Percentiles rank a stretch among this genome's conserved stretches.
Evolutionary conservation across 495 filamentous ascomycete genomes (phyloP).

Genomic region (Xylaria venustula): DNA sequence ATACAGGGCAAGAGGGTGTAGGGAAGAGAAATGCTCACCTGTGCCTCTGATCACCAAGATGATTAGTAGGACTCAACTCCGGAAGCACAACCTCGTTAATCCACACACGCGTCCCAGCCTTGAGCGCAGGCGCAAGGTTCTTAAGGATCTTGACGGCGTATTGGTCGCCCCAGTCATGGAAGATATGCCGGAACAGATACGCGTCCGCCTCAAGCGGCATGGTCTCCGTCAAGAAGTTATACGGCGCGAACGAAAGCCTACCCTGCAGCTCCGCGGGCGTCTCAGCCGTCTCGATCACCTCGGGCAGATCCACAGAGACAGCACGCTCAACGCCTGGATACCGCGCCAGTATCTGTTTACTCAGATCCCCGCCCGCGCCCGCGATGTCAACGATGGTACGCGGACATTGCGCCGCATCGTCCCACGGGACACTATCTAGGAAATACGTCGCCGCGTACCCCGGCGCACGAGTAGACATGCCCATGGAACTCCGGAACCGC

Average conservation of each 20-base stretch:
- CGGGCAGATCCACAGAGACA: conserved; percentile 17
- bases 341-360: conserved; percentile 21
- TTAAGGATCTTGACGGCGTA: conserved; percentile 50
- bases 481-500: conserved; percentile 46
- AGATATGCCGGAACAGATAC: conserved; percentile 53
- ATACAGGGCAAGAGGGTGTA: not conserved
- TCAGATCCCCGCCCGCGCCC: conserved; percentile 29
- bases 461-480: conserved; percentile 28
- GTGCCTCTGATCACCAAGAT: conserved; percentile 16
- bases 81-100: conserved; percentile 49
- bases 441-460: conserved; percentile 36
- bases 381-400: conserved; percentile 45
- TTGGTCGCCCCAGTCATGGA: conserved; percentile 57
- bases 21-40: conserved; percentile 8
- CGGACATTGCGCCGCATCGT: conserved; percentile 22
- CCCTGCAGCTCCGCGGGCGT: conserved; percentile 32
- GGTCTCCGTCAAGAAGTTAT: conserved; percentile 54
- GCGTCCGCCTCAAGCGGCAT: conserved; percentile 45
- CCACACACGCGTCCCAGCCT: conserved; percentile 44
- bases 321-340: conserved; percentile 26
- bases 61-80: conserved; percentile 20
- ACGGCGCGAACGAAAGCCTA: conserved; percentile 39
- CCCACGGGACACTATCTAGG: conserved; percentile 37
- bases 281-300: conserved; percentile 19
- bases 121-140: conserved; percentile 50